A percentile compares a stretch with the other conserved stretches of the same genome.
phyloP scores from a whole-genome alignment of 2,329 filamentous ascomycete genomes.

The Diaporthe vexans region DNA sequence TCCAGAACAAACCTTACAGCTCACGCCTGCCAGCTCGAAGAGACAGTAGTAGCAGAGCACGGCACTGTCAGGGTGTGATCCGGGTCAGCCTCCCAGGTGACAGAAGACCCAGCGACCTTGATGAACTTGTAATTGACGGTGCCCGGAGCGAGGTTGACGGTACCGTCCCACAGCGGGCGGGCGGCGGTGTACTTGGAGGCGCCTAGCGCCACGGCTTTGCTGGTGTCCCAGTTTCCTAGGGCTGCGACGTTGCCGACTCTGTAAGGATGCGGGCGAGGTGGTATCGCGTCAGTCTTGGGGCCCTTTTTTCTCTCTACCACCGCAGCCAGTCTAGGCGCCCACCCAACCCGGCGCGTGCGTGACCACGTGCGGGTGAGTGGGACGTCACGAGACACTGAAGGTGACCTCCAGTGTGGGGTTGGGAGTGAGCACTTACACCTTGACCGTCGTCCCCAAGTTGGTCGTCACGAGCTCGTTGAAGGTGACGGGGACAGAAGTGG shows the following conservation, averaged over 20 bases:
- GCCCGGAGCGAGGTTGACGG: constrained; percentile 61
- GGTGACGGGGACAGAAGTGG: constrained; percentile 45
- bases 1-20: background rate
- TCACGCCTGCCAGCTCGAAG: constrained; percentile 51
- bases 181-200: constrained; percentile 62
- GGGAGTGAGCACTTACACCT: constrained; percentile 44
- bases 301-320: background rate
- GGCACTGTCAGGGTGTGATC: constrained; percentile 50
- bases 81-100: constrained; percentile 68
- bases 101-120: constrained; percentile 57
- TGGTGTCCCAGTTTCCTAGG: constrained; percentile 66
- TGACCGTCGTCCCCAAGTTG: constrained; percentile 45
- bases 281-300: background rate
- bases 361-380: constrained; percentile 14
- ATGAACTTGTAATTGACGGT: constrained; percentile 70
- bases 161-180: constrained; percentile 65
- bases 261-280: background rate
- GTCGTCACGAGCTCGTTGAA: constrained; percentile 48
- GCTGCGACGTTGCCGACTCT: constrained; percentile 46
- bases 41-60: constrained; percentile 38
- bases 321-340: background rate
- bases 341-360: constrained; percentile 6
- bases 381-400: constrained; percentile 13
- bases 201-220: constrained; percentile 60
- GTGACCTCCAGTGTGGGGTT: constrained; percentile 6